phyloP scores from a whole-genome alignment of 116 monocot species.

The Phalaenopsis hybrid region DNA sequence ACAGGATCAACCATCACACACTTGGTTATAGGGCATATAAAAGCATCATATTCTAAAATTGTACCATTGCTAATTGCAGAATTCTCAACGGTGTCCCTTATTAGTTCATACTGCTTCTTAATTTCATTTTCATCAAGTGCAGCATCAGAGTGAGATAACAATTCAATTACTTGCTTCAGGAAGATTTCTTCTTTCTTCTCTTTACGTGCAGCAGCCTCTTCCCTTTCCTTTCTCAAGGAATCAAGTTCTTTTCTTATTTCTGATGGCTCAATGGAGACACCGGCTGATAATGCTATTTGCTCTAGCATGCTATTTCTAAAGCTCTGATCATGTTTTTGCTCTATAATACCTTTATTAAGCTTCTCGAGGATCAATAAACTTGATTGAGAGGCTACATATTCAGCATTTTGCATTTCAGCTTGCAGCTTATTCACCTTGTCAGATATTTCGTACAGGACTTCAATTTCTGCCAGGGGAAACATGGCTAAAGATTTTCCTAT shows the following conservation, averaged over 20 bases:
- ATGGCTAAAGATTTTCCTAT: conserved; percentile 20
- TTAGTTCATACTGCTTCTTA: conserved; percentile 6
- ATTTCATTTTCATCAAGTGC: conserved; percentile 7
- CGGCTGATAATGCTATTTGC: conserved; percentile 18
- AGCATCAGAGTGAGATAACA: conserved; percentile 16
- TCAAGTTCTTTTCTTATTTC: conserved; percentile 19
- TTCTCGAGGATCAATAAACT: conserved; percentile 11
- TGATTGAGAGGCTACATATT: conserved; percentile 16
- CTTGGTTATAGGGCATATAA: conserved; percentile 11
- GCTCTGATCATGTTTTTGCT: conserved; percentile 12
- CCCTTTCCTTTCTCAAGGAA: conserved; percentile 15
- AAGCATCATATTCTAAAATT: conserved; percentile 10
- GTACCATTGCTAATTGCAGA: neutral
- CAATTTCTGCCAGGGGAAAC: conserved; percentile 16
- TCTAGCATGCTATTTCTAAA: conserved; percentile 18
- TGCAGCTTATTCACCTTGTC: conserved; percentile 15
- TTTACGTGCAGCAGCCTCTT: conserved; percentile 18
- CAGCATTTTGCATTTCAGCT: conserved; percentile 16
- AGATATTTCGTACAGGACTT: conserved; percentile 15
- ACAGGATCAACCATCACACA: conserved; percentile 21
- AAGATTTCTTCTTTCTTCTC: conserved; percentile 14
- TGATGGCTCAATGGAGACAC: conserved; percentile 15
- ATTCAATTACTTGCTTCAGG: conserved; percentile 21
- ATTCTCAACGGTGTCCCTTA: conserved; percentile 4
- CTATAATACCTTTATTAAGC: conserved; percentile 12